A percentile compares a stretch with the other conserved stretches of the same genome.
These are phyloP conservation scores for Mychonastes homosphaera DNA, from an alignment of 139 green algal species.

Conservation along the genomic window DNA sequence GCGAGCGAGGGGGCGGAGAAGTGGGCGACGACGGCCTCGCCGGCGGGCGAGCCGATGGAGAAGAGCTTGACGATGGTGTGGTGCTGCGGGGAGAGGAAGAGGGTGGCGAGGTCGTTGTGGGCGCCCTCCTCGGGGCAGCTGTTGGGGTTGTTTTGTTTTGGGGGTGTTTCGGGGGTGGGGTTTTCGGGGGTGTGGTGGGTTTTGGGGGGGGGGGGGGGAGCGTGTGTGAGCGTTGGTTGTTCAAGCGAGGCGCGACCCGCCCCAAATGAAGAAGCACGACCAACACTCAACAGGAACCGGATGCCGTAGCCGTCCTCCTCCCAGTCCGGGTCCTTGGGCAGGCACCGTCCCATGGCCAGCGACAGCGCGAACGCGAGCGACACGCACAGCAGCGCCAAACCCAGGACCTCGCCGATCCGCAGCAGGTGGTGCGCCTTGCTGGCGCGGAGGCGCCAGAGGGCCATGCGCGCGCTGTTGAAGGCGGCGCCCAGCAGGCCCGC, in stretches of 20 bases:
- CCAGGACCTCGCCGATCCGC: constrained; percentile 25
- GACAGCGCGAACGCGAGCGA: constrained; percentile 42
- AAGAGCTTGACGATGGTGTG: constrained; percentile 68
- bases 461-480: constrained; percentile 65
- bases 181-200: too few species aligned
- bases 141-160: not conserved
- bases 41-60: constrained; percentile 28
- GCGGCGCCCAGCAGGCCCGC: constrained; percentile 57
- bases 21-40: constrained; percentile 12
- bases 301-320: constrained; percentile 31
- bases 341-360: constrained; percentile 30
- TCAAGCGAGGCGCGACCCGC: too few species aligned
- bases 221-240: too few species aligned
- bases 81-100: constrained; percentile 56
- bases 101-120: constrained; percentile 82
- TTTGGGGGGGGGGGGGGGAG: too few species aligned
- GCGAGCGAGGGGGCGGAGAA: constrained; percentile 33
- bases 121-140: constrained; percentile 23
- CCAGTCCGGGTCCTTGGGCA: constrained; percentile 32
- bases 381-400: constrained; percentile 33
- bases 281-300: too few species aligned
- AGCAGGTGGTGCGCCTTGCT: constrained; percentile 34
- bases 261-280: too few species aligned
- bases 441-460: constrained; percentile 46
- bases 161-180: too few species aligned